These are phyloP conservation scores for Hortiboletus rubellus DNA, from an alignment of 1,284 basidiomycete species.

Conservation along the genomic window DNA sequence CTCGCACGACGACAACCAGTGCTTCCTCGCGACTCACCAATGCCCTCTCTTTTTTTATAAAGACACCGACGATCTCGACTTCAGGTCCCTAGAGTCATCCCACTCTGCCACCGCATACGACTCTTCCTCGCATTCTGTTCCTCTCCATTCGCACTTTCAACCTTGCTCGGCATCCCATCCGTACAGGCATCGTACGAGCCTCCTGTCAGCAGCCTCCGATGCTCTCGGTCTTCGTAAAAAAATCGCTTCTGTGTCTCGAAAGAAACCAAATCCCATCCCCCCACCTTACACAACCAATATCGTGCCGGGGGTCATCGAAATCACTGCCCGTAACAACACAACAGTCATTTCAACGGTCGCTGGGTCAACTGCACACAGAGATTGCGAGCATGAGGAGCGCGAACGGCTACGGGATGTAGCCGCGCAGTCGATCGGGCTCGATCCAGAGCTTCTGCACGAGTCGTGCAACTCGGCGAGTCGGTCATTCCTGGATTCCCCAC, in stretches of 20 bases:
- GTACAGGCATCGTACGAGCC: constrained; percentile 42
- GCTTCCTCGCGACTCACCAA: constrained; percentile 7
- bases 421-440: constrained; percentile 70
- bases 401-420: constrained; percentile 70
- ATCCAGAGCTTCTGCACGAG: constrained; percentile 27
- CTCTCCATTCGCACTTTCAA: constrained; percentile 4
- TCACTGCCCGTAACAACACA: constrained; percentile 47
- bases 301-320: constrained; percentile 71
- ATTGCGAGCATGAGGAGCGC: constrained; percentile 69
- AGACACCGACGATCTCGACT: constrained; percentile 20
- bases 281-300: constrained; percentile 37
- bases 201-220: constrained; percentile 58
- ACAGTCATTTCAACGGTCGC: constrained; percentile 25
- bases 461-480: constrained; percentile 8
- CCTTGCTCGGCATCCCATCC: constrained; percentile 10
- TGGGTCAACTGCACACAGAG: constrained; percentile 25
- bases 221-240: constrained; percentile 51
- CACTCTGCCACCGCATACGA: constrained; percentile 12
- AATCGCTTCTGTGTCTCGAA: constrained; percentile 42
- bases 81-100: constrained; percentile 20
- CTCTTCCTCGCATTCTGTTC: constrained; percentile 3
- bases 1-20: constrained; percentile 6
- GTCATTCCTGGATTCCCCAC: constrained; percentile 18
- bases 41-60: background rate
- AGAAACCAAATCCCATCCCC: constrained; percentile 39